phyloP scores from a whole-genome alignment of 208 protist genomes.

The Entamoeba invadens region DNA sequence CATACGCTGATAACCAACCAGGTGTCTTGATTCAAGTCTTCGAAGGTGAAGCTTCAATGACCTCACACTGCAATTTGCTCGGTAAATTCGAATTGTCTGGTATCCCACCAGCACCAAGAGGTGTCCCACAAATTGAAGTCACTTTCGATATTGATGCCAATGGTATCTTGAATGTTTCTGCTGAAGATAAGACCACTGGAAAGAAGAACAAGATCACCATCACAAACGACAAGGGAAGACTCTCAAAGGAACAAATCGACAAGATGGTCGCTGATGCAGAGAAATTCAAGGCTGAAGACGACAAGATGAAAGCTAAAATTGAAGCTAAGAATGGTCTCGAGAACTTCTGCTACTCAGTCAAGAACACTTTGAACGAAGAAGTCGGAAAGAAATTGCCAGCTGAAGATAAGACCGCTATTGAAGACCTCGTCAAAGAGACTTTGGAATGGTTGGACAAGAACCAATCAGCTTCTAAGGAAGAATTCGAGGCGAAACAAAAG shows the following conservation, averaged over 20 bases:
- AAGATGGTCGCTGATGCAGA: conserved; percentile 23
- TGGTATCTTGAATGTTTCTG: conserved; percentile 83
- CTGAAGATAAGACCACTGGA: conserved; percentile 71
- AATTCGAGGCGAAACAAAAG: conserved; percentile 4
- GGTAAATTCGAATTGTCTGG: conserved; percentile 85
- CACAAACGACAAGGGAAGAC: conserved; percentile 49
- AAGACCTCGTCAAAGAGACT: conserved; percentile 15
- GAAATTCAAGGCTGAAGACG: conserved; percentile 15
- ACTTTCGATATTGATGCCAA: conserved; percentile 85
- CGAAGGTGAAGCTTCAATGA: conserved; percentile 87
- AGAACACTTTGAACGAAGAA: neutral
- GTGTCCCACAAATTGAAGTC: conserved; percentile 65
- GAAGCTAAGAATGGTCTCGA: conserved; percentile 27
- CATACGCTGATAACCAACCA: conserved; percentile 66
- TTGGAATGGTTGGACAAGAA: conserved; percentile 16
- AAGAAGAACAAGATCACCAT: conserved; percentile 70
- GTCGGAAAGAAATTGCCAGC: neutral
- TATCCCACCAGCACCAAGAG: conserved; percentile 57
- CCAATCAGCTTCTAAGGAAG: neutral
- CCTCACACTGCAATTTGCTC: conserved; percentile 85
- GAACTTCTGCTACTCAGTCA: neutral
- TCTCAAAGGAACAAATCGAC: conserved; percentile 30
- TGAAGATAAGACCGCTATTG: conserved; percentile 6
- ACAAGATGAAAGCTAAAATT: neutral
- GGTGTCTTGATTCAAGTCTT: conserved; percentile 73